Conservation (phyloP, 225 moss, liverwort and hornwort species). For the Thuidium tamariscinum region DNA sequence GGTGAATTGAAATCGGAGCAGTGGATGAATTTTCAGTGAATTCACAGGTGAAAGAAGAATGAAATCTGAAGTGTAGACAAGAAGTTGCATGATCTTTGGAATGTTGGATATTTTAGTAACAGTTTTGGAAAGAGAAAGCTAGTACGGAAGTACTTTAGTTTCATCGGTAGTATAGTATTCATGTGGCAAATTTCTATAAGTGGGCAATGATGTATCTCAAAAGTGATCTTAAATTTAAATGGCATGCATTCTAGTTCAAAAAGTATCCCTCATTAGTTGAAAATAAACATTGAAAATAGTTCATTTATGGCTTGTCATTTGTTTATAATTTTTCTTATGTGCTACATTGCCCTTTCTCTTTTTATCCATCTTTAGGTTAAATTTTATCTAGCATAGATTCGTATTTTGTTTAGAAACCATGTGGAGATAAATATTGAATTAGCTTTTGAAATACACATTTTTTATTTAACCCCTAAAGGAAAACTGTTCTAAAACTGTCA, state of each 20-base stretch:
- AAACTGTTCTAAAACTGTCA: no score
- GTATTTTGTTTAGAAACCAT: background rate
- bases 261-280: background rate
- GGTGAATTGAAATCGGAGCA: background rate
- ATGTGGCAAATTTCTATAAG: background rate
- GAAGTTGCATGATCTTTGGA: background rate
- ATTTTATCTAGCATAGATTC: accelerated
- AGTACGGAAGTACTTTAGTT: background rate
- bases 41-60: background rate
- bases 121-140: background rate
- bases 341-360: accelerated
- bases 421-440: background rate
- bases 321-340: background rate
- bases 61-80: background rate
- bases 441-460: no score
- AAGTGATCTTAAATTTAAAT: background rate
- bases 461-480: no score
- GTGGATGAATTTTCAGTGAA: background rate
- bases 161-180: background rate
- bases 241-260: background rate
- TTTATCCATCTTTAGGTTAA: background rate
- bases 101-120: background rate
- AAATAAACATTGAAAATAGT: background rate
- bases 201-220: background rate
- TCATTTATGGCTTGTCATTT: background rate